Evolutionary conservation across 768 basidiomycete species (phyloP).

Genomic region (Symmetrospora coprosmae): DNA sequence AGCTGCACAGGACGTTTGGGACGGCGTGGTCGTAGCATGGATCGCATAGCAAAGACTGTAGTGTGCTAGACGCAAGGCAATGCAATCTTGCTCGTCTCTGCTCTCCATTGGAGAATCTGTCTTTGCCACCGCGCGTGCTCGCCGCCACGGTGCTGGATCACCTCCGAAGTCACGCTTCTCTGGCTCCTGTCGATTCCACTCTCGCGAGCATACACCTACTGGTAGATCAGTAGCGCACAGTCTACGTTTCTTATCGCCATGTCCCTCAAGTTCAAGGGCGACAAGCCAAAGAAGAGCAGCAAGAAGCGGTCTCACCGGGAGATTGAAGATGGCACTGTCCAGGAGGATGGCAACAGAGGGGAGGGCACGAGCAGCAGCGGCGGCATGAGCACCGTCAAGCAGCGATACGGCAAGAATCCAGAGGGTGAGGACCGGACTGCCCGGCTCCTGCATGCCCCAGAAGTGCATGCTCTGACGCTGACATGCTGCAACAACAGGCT

Average conservation of each 20-base stretch:
- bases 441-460: background rate
- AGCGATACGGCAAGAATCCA: slow-evolving; percentile 12
- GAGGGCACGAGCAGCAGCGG: slow-evolving; percentile 18
- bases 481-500: slow-evolving; percentile 1
- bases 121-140: too few relatives aligned
- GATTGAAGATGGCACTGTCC: background rate
- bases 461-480: background rate
- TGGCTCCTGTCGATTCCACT: too few relatives aligned
- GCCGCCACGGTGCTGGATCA: too few relatives aligned
- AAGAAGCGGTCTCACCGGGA: slow-evolving; percentile 18
- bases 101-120: too few relatives aligned
- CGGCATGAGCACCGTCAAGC: background rate
- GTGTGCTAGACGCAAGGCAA: too few relatives aligned
- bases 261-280: slow-evolving; percentile 19
- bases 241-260: too few relatives aligned
- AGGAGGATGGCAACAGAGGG: background rate
- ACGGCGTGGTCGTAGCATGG: slow-evolving; percentile 15
- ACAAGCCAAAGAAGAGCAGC: slow-evolving; percentile 19
- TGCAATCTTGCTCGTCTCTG: too few relatives aligned
- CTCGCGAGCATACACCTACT: too few relatives aligned
- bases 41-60: too few relatives aligned
- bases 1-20: slow-evolving; percentile 2
- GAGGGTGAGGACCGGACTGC: slow-evolving; percentile 4
- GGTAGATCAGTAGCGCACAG: too few relatives aligned
- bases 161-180: too few relatives aligned